Base-by-base conservation (phyloP, 176 grass and related monocot species). In the barley (Hordeum vulgare) region DNA sequence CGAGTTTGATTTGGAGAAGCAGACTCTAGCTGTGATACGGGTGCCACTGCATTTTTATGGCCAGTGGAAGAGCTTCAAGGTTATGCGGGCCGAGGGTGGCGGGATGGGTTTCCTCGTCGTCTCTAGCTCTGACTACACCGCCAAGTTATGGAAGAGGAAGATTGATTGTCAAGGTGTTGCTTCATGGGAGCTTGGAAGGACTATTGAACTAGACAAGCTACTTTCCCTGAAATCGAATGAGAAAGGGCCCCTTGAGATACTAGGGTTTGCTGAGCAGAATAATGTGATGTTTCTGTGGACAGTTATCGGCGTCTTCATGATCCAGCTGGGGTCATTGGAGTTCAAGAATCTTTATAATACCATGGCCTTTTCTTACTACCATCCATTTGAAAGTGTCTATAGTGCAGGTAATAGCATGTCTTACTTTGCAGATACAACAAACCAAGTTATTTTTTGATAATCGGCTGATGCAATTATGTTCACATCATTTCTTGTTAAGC, bases 51-150 rank as follows among this genome's bases (percentile, higher is more conserved):
- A 33, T 66, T 10, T 66, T 3, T 20, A 20, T 35, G 8, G 7
- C 7, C 0, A 4, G 3, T 15, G 1, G 1, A 7, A 2, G 0
- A 2, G 4, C 61, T 63, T 17, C 25, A 63, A 1, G n/a, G 3
- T 61, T 61, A 61, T 64, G 27, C 61, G 13, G 12, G 61, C 61
- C 2, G 27, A 64, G 61, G 13, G 27, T 0, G 27, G 61, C 31
- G 61, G 61, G 11, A 13, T 31, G 13, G 61, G 61, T 64, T 17
- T 64, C 61, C 5, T 63, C 7, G 9, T 66, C 0, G 7, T 66
- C 1, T 66, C 26, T 0, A 6, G 25, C 0, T 63, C 61, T 3
- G 61, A 63, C 2, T 15, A 15, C 61, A 63, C 63, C 15, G 7
- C 8, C 8, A 17, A 66, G 63, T 21, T 66, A 66, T 66, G 29